Percentiles rank a stretch among this genome's conserved stretches.
Conservation (phyloP, 306 rosid genomes). For the Canavalia ensiformis region DNA sequence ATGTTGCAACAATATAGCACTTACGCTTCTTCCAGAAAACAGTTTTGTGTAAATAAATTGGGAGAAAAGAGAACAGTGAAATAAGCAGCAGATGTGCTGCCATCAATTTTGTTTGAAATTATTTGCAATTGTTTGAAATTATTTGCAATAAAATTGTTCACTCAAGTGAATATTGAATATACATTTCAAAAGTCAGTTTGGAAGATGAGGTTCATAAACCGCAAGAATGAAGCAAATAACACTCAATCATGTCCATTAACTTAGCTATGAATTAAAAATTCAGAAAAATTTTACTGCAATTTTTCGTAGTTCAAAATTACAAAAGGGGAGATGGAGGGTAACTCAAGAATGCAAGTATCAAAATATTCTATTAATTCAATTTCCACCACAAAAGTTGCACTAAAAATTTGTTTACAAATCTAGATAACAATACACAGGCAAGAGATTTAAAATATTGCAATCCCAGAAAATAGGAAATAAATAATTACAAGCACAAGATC, state of each 20-base stretch:
- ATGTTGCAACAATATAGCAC: conserved; percentile 92
- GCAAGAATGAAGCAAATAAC: conserved; percentile 11
- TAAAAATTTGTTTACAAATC: conserved; percentile 1
- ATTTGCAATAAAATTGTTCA: conserved; percentile 17
- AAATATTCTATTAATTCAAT: not conserved
- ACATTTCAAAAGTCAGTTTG: conserved; percentile 1
- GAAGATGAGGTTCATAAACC: not conserved
- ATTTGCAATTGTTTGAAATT: conserved; percentile 26
- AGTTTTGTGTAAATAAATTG: conserved; percentile 28
- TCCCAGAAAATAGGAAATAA: not conserved
- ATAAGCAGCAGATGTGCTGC: conserved; percentile 10
- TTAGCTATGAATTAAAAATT: conserved; percentile 14
- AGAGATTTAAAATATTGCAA: conserved; percentile 23
- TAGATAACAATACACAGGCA: conserved; percentile 6
- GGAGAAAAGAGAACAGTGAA: not conserved
- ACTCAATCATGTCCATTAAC: conserved; percentile 9
- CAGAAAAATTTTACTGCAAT: not conserved
- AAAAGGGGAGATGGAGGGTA: not conserved
- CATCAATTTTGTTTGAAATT: not conserved
- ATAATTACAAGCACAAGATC: not conserved
- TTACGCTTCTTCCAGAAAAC: conserved; percentile 68
- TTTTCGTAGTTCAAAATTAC: conserved; percentile 1
- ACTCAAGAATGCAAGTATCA: not conserved
- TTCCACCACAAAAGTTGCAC: not conserved
- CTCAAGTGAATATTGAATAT: conserved; percentile 6